phyloP scores from a whole-genome alignment of 176 grass and related monocot species.

The Elaeis guineensis region DNA sequence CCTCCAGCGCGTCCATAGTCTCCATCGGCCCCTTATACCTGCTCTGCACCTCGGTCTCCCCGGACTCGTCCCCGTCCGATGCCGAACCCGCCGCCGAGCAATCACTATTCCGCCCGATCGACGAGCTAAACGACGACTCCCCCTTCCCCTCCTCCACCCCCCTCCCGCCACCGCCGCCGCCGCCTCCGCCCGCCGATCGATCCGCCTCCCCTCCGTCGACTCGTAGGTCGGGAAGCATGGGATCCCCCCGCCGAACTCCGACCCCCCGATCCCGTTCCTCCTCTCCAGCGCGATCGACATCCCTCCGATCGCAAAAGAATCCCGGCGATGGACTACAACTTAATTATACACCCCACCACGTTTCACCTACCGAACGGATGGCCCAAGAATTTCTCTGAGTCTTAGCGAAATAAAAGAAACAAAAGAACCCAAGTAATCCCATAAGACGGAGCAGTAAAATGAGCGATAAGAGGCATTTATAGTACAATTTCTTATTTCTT shows the following conservation, averaged over 20 bases:
- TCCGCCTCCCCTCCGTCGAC: too few relatives aligned
- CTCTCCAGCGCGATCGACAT: constrained; percentile 73
- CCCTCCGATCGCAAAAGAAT: constrained; percentile 8
- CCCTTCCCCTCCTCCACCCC: constrained; percentile 26
- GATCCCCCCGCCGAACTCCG: constrained; percentile 22
- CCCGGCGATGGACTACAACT: too few relatives aligned
- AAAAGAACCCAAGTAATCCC: too few relatives aligned
- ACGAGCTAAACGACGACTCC: constrained; percentile 42
- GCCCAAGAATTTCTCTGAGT: too few relatives aligned
- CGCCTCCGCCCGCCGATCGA: background rate
- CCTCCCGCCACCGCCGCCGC: constrained; percentile 31
- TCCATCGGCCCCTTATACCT: constrained; percentile 74
- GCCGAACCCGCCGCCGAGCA: constrained; percentile 14
- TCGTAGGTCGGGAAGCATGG: constrained; percentile 26
- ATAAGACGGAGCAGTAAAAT: too few relatives aligned
- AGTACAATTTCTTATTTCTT: too few relatives aligned
- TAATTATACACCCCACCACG: too few relatives aligned
- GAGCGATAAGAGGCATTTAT: too few relatives aligned
- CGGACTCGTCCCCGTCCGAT: constrained; percentile 44
- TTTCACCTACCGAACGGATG: too few relatives aligned
- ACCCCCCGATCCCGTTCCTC: constrained; percentile 25
- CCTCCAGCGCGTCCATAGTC: constrained; percentile 82
- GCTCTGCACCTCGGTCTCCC: constrained; percentile 85
- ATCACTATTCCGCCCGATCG: constrained; percentile 53
- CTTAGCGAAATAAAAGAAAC: too few relatives aligned